Evolutionary conservation across 2,329 filamentous ascomycete genomes (phyloP), one percentile per base, ranked within the genome.

Genomic region (Ascosphaera apis): DNA sequence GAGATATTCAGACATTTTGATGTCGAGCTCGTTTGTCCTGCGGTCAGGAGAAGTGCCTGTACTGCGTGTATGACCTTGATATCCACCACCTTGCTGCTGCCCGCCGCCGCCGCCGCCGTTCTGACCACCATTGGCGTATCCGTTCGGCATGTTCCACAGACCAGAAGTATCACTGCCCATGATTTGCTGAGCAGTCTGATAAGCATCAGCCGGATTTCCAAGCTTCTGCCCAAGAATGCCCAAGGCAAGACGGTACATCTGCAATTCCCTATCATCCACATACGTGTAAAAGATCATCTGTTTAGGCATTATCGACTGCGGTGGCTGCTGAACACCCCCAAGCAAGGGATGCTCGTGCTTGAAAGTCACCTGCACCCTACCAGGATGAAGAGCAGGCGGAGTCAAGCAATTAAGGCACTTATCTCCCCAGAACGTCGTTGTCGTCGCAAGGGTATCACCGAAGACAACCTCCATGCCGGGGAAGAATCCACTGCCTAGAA

Each of bases 391-490:
- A 9, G 74, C 72, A 3, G 81, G 78, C 3, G 81, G 81, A 7
- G 83, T 61, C 33, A 84, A 61, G 46, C 79, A 86, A 36, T 84
- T 76, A 15, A 91, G 59, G n/a, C 77, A 77, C 39, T 74, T 74
- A 42, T 79, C 69, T 32, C 78, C 76, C 77, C 78, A 86, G 50
- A 69, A 88, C 0, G 77, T 81, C 1, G 79, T 84, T 0, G 76
- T 79, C 0, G 76, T 71, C 13, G 72, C 71, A 33, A 67, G 58
- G 12, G 60, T 63, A 41, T 76, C 70, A 15, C 84, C 84, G 52
- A 93, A 93, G 54, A 83, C 77, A 37, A 92, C 79, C 42, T 84
- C 78, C 41, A 91, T 65, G 1, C 72, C 72, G 54, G 77, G 75
- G 43, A 72, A 75, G 51, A 92, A 91, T 11, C 75, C 72, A 43